A percentile compares a stretch with the other conserved stretches of the same genome.
Evolutionary conservation across 2,329 filamentous ascomycete genomes (phyloP).

Genomic region (Apiospora sp.): DNA sequence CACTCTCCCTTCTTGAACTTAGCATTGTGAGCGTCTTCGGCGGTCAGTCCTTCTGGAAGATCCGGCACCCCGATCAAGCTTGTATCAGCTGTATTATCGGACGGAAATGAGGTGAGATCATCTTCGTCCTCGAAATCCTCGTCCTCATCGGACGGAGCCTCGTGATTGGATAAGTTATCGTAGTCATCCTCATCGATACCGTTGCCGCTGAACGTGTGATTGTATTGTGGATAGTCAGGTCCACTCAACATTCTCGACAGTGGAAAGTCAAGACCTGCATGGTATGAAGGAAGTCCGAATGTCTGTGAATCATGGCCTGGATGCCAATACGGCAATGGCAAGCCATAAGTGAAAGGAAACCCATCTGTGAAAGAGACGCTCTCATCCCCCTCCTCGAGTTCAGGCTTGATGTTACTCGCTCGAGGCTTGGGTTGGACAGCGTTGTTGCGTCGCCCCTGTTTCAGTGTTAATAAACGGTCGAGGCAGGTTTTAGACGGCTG

Average conservation of each 20-base stretch:
- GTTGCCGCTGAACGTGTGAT: conserved; percentile 30
- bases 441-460: not conserved
- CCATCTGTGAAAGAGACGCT: conserved; percentile 3
- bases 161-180: not conserved
- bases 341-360: conserved; percentile 3
- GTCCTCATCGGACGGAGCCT: conserved; percentile 18
- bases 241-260: conserved; percentile 4
- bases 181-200: conserved; percentile 5
- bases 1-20: conserved; percentile 70
- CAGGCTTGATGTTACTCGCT: conserved; percentile 11
- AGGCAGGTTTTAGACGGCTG: not conserved
- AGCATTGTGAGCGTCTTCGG: conserved; percentile 47
- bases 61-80: conserved; percentile 27
- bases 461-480: not conserved
- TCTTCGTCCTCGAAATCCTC: conserved; percentile 33
- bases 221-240: conserved; percentile 21
- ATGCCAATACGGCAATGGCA: conserved; percentile 12
- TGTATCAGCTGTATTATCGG: conserved; percentile 40
- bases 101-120: conserved; percentile 29
- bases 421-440: not conserved
- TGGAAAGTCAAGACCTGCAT: not conserved
- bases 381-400: conserved; percentile 23
- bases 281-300: conserved; percentile 9
- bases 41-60: conserved; percentile 27
- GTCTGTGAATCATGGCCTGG: conserved; percentile 1